These are phyloP conservation scores for Vitis rupestris DNA, from an alignment of 164 flowering plant species.

Conservation along the genomic window DNA sequence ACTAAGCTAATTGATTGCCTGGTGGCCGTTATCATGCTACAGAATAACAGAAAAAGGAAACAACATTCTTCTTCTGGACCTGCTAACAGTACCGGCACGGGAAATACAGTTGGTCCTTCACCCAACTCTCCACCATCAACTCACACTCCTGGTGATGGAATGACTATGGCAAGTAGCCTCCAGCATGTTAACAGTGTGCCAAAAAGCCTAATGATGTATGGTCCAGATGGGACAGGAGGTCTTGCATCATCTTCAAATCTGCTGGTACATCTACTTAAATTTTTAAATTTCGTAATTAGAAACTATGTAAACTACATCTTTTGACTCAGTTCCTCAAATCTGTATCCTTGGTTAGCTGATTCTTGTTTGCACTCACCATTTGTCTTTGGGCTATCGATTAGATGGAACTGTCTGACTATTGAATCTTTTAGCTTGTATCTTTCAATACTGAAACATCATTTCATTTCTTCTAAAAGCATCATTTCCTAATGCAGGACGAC, in stretches of 20 bases:
- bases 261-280: constrained; percentile 45
- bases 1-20: constrained; percentile 9
- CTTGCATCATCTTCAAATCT: constrained; percentile 83
- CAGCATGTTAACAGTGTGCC: constrained; percentile 60
- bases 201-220: constrained; percentile 68
- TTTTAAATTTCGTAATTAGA: not conserved
- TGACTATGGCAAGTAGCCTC: constrained; percentile 45
- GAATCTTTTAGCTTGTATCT: no score
- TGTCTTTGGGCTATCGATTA: not conserved
- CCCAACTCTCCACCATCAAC: constrained; percentile 80
- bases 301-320: not conserved
- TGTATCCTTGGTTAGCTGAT: not conserved
- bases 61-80: constrained; percentile 79
- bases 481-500: constrained; percentile 69
- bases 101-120: constrained; percentile 76
- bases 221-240: constrained; percentile 71
- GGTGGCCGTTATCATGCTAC: constrained; percentile 14
- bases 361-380: not conserved
- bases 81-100: constrained; percentile 84
- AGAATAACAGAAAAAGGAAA: constrained; percentile 78
- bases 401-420: no score
- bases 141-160: constrained; percentile 81
- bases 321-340: not conserved
- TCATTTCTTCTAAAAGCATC: constrained; percentile 2
- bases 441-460: no score